Percentiles rank a stretch among this genome's conserved stretches.
phyloP scores from a whole-genome alignment of 2,329 filamentous ascomycete species.

The Phaeosphaeria sp. region DNA sequence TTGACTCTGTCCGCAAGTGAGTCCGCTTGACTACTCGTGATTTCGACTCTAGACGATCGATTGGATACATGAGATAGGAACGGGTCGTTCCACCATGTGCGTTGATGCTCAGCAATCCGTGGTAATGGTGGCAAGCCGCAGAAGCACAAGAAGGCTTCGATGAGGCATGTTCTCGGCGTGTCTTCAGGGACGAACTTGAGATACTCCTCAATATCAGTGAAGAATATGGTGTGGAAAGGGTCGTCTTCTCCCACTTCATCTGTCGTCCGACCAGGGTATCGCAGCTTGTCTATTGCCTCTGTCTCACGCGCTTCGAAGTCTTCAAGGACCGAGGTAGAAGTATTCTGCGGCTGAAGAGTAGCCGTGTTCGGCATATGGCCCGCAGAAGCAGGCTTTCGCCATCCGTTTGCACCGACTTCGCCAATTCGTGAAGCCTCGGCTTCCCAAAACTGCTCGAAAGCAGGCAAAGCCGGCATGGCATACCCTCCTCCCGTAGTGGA shows the following conservation, averaged over 20 bases:
- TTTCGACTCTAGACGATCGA: not conserved
- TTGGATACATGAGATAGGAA: constrained; percentile 51
- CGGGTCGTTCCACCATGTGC: constrained; percentile 58
- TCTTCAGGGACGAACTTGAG: constrained; percentile 56
- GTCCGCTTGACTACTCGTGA: constrained; percentile 37
- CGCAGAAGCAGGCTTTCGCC: constrained; percentile 60
- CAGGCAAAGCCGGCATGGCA: constrained; percentile 63
- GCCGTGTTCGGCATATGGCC: constrained; percentile 13
- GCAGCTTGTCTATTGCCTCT: constrained; percentile 56
- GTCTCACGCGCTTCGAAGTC: constrained; percentile 59
- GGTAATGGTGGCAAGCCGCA: constrained; percentile 59
- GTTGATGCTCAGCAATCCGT: constrained; percentile 28
- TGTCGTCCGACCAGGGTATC: constrained; percentile 73
- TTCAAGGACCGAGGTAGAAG: constrained; percentile 23
- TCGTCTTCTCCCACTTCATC: constrained; percentile 81
- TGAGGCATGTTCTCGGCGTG: constrained; percentile 55
- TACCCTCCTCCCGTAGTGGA: not conserved
- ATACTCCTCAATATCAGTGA: constrained; percentile 73
- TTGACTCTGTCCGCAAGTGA: not conserved
- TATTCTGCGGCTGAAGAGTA: constrained; percentile 5
- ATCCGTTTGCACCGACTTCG: constrained; percentile 74
- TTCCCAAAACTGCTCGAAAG: constrained; percentile 83
- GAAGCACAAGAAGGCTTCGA: constrained; percentile 69
- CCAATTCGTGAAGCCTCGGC: constrained; percentile 81
- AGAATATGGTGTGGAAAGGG: constrained; percentile 82